Evolutionary conservation across 805 yeast species (phyloP), one percentile per base, ranked within the genome.

Genomic region (Starmerella potacharoeniae): DNA sequence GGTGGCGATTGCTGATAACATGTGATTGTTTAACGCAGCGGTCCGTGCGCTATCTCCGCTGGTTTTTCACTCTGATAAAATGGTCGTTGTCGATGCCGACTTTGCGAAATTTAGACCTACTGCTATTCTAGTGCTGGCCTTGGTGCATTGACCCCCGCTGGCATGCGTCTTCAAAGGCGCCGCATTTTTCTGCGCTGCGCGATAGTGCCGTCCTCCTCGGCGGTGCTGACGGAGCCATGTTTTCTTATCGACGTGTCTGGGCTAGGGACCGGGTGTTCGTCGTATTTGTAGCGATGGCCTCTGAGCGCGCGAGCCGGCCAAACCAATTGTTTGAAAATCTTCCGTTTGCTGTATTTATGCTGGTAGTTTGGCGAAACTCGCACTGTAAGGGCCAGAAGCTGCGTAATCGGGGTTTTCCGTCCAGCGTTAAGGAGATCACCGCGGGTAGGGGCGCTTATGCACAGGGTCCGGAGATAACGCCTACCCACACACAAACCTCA

Each of bases 401-500:
- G 13, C 8, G 8, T 14, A 5, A 40, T 28, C 43, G 43, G 43
- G 6, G 43, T 40, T 40, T 29, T 40, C 43, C 43, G 43, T 16
- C 10, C 43, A 40, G 29, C 43, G 43, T 40, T 40, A 11, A 5
- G 49, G 30, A 29, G 49, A 28, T 17, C 33, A 10, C 31, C 34
- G 7, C 28, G n/a, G 49, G 30, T 22, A 33, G 40, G 49, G 49
- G 39, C 49, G 40, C 49, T 34, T 46, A 46, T 46, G 49, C 49
- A 46, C 5, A 34, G 39, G 49, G 36, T n/a, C 1, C n/a, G 36
- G 49, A 17, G 49, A 46, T 46, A 46, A 46, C 40, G 16, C n/a
- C 30, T 16, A 9, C 16, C 6, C 31, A 14, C 8, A 8, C 33
- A 42, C 45, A 6, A 29, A 22, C n/a, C 16, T 33, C 11, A 6